Conservation (phyloP, 306 rosid species). For the Rosa rugosa region DNA sequence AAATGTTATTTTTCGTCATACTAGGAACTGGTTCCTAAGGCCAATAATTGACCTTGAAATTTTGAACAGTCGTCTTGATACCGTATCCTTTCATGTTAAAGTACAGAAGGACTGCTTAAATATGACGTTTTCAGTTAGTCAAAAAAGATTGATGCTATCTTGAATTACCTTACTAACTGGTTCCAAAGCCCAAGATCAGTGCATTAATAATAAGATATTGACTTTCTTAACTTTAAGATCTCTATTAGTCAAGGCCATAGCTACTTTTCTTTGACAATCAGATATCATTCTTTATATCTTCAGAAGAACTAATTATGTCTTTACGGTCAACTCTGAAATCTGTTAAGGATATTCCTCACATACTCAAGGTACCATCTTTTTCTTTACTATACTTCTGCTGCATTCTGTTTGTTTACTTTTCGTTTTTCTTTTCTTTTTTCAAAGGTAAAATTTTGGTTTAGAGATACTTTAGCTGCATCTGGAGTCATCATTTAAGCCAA, state of each 20-base stretch:
- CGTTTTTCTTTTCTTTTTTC: slow-evolving; percentile 3
- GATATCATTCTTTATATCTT: slow-evolving; percentile 88
- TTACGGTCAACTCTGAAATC: slow-evolving; percentile 78
- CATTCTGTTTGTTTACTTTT: neutral
- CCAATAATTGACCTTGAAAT: slow-evolving; percentile 87
- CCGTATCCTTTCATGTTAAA: slow-evolving; percentile 65
- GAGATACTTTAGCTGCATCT: slow-evolving; percentile 23
- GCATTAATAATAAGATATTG: neutral
- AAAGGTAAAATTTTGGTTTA: slow-evolving; percentile 4
- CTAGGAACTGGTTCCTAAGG: slow-evolving; percentile 92
- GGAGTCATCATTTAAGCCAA: slow-evolving; percentile 13
- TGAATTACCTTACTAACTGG: neutral
- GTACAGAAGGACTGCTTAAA: slow-evolving; percentile 1
- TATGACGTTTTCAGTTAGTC: neutral
- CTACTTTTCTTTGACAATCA: slow-evolving; percentile 49
- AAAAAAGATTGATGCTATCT: slow-evolving; percentile 14
- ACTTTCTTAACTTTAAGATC: neutral
- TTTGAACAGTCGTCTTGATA: slow-evolving; percentile 76
- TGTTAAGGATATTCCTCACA: slow-evolving; percentile 84
- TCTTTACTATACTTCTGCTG: slow-evolving; percentile 21
- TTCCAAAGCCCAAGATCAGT: neutral
- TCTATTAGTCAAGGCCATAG: neutral
- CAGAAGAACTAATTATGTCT: slow-evolving; percentile 73
- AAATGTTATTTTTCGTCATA: slow-evolving; percentile 10
- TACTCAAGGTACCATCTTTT: slow-evolving; percentile 63